Base-by-base conservation (phyloP, 257 asterid genomes). In the Ajuga chamaepitys region DNA sequence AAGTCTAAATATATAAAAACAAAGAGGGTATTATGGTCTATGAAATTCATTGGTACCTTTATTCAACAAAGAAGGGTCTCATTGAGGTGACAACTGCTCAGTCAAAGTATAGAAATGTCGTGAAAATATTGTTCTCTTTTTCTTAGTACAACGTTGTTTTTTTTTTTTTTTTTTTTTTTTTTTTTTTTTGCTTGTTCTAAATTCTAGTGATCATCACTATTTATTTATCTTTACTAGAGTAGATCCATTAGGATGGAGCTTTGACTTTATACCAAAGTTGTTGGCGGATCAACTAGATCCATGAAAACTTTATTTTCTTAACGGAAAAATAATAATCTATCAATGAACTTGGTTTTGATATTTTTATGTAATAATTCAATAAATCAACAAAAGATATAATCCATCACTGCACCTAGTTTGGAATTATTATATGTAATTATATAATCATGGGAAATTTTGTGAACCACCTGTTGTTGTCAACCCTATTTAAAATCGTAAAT, bases 41-140 rank as follows among this genome's bases (percentile, higher is more conserved):
- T 58, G 16, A 32, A 3, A 4, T 32, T 32, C 10, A 56, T 24
- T 32, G 53, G 17, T n/a, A 64, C 55, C 63, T 75, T 61, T 47
- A 70, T 83, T 81, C 94, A 81, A 83, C 61, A 52, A 79, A 81
- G 85, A 83, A 79, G 70, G 80, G 81, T 84, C 81, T 78, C 75
- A 75, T 57, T 73, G 80, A 77, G 62, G 89, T 75, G 87, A 79
- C 80, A 75, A n/a, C n/a, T 30, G 54, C 56, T 63, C 82, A 71
- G 93, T 79, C 87, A 81, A 83, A 86, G 72, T 71, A 72, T 69
- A 58, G 72, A 74, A 82, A 30, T 42, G 66, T 48, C 67, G 21
- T 56, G 12, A 35, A 55, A 56, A 48, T 57, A 68, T 21, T 14
- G 60, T 14, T 32, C 28, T 7, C 35, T 4, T 35, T 70, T 16